Evolutionary conservation across 1,284 basidiomycete species (phyloP).

Genomic region (Malassezia equina): DNA sequence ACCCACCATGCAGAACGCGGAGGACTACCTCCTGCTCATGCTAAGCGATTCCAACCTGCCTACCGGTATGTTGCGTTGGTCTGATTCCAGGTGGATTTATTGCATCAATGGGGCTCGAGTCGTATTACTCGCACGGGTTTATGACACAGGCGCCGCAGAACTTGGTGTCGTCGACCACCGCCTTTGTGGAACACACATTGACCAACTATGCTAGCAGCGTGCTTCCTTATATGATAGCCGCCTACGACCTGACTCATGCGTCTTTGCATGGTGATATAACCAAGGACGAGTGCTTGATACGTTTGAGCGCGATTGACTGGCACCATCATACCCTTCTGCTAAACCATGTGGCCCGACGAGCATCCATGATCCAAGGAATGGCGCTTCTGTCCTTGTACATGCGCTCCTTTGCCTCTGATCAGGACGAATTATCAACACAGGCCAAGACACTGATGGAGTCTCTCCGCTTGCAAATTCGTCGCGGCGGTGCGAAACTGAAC

Average conservation of each 20-base stretch:
- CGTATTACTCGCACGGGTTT: slow-evolving; percentile 77
- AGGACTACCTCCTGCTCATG: slow-evolving; percentile 33
- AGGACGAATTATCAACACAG: too few species aligned
- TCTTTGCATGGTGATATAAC: not conserved
- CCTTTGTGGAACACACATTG: slow-evolving; percentile 9
- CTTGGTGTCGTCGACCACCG: not conserved
- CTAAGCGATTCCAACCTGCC: slow-evolving; percentile 45
- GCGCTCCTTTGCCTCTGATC: slow-evolving; percentile 57
- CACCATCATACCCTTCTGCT: slow-evolving; percentile 75
- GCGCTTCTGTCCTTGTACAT: slow-evolving; percentile 81
- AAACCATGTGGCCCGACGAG: slow-evolving; percentile 76
- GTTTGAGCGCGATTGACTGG: slow-evolving; percentile 55
- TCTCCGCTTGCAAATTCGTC: slow-evolving; percentile 19
- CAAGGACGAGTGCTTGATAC: slow-evolving; percentile 12
- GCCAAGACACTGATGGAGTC: not conserved
- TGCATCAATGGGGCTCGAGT: slow-evolving; percentile 83
- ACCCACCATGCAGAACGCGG: not conserved
- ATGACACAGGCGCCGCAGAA: slow-evolving; percentile 10
- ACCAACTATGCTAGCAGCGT: slow-evolving; percentile 5
- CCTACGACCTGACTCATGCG: not conserved
- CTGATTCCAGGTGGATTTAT: slow-evolving; percentile 70
- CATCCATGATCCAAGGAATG: slow-evolving; percentile 81
- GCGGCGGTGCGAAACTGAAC: slow-evolving; percentile 13
- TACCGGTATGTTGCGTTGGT: slow-evolving; percentile 20
- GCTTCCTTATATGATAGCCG: slow-evolving; percentile 9